Evolutionary conservation across 331 rosid species (phyloP), one percentile per base, ranked within the genome.

Genomic region (Malus hybrid): DNA sequence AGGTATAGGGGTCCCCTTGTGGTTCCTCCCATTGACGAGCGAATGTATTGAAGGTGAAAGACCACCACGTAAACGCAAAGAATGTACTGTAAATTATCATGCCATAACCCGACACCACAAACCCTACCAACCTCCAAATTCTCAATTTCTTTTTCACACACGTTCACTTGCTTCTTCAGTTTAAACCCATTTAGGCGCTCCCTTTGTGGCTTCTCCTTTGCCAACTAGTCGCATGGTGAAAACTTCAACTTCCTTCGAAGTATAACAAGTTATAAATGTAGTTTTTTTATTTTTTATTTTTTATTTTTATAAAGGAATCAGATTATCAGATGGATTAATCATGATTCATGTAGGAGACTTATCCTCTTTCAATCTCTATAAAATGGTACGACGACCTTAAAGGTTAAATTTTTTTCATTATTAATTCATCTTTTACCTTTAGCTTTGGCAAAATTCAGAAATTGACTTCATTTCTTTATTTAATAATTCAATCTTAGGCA

Each of bases 11-110:
- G 55, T 14, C 55, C 55, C 55, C 5, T 48, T 48, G 7, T 48
- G 55, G 55, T 16, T 48, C 19, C 55, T 48, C 55, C 74, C 69
- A 80, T 83, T 75, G 86, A 85, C 82, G 69, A 65, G 44, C 16
- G 85, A 81, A 86, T 88, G 73, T 71, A 69, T 62, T 81, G 87
- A 86, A 80, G 85, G 71, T 71, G 89, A 86, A 77, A 84, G 74
- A 76, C 67, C 75, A 73, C 75, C 80, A 74, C 67, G 74, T 76
- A 16, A 28, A 62, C 12, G 31, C 29, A 64, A 67, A 75, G 82
- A 85, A 81, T 71, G 83, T 42, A 69, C 56, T 32, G 46, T 65
- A 68, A 18, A 65, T 50, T 6, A 15, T 14, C 28, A 14, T 64
- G 11, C 50, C 33, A 32, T 33, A 65, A 9, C 46, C 44, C 75